Evolutionary conservation across 2,329 filamentous ascomycete species (phyloP).

Genomic region (Ceratocystis harringtonii): DNA sequence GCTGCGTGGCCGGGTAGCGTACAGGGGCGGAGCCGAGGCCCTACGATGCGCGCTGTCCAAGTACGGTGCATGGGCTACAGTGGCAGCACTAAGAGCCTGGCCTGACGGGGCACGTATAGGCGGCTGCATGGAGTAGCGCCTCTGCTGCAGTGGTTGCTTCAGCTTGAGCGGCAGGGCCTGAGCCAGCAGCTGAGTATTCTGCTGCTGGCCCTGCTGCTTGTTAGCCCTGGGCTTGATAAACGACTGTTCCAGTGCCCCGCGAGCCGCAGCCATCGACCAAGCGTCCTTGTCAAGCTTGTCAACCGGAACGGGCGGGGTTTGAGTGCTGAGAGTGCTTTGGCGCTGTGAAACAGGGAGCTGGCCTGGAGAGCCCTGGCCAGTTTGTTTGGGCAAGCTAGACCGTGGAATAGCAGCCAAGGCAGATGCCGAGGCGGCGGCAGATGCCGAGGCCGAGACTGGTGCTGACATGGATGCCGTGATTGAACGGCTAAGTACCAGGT

Average conservation of each 20-base stretch:
- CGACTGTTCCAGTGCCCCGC: constrained; percentile 10
- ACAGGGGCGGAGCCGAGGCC: constrained; percentile 51
- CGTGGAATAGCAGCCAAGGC: background rate
- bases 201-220: background rate
- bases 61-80: constrained; percentile 44
- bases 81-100: constrained; percentile 61
- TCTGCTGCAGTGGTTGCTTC: constrained; percentile 1
- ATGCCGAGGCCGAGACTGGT: background rate
- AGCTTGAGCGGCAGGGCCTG: background rate
- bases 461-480: background rate
- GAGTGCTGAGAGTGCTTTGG: background rate
- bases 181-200: background rate
- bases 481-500: constrained; percentile 4
- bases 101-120: constrained; percentile 24
- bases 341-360: background rate
- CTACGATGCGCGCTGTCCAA: constrained; percentile 23
- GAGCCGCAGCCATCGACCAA: constrained; percentile 10
- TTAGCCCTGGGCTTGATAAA: constrained; percentile 6
- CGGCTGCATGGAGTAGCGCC: constrained; percentile 4
- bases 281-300: background rate
- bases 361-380: background rate
- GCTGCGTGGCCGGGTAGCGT: constrained; percentile 50
- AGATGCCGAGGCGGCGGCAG: background rate
- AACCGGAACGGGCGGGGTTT: background rate
- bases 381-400: background rate